Conservation (phyloP, 108 stramenopile species). For the Cyclotella choctawhatcheeana region DNA sequence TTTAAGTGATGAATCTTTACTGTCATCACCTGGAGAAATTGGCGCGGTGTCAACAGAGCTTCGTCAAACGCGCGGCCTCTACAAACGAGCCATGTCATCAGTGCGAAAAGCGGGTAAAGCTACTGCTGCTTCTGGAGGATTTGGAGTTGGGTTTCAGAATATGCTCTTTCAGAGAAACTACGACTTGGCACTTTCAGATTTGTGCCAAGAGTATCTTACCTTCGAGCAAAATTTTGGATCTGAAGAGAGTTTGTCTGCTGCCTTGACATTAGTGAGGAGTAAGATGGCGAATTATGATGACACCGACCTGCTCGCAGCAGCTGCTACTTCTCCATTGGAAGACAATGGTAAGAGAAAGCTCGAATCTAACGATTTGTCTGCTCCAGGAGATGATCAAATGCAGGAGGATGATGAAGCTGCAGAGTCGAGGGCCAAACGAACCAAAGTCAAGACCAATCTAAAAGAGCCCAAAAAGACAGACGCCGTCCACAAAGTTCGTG, state of each 20-base stretch:
- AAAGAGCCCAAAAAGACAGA: constrained; percentile 55
- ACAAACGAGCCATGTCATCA: constrained; percentile 66
- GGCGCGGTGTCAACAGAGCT: constrained; percentile 46
- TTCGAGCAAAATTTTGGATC: constrained; percentile 82
- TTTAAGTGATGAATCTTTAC: constrained; percentile 20
- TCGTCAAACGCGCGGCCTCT: constrained; percentile 66
- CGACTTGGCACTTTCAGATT: constrained; percentile 55
- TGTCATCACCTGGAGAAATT: constrained; percentile 22
- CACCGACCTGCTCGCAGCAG: neutral
- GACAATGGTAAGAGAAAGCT: constrained; percentile 38
- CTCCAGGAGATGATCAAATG: constrained; percentile 9
- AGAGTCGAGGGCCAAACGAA: constrained; percentile 33
- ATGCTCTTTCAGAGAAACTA: constrained; percentile 49
- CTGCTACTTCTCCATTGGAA: constrained; percentile 6
- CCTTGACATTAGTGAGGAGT: constrained; percentile 53
- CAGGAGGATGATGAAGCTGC: constrained; percentile 23
- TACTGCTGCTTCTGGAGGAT: constrained; percentile 8
- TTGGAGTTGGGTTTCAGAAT: constrained; percentile 8
- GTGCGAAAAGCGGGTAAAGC: constrained; percentile 40
- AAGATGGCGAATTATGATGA: constrained; percentile 51
- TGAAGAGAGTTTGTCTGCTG: constrained; percentile 58
- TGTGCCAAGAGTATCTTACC: constrained; percentile 74
- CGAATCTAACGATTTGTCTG: constrained; percentile 14
- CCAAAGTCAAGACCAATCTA: constrained; percentile 48
- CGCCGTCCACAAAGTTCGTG: constrained; percentile 65